Evolutionary conservation across 192 early-diverging fungal genomes (phyloP).

Genomic region (Umbelopsis isabellina): DNA sequence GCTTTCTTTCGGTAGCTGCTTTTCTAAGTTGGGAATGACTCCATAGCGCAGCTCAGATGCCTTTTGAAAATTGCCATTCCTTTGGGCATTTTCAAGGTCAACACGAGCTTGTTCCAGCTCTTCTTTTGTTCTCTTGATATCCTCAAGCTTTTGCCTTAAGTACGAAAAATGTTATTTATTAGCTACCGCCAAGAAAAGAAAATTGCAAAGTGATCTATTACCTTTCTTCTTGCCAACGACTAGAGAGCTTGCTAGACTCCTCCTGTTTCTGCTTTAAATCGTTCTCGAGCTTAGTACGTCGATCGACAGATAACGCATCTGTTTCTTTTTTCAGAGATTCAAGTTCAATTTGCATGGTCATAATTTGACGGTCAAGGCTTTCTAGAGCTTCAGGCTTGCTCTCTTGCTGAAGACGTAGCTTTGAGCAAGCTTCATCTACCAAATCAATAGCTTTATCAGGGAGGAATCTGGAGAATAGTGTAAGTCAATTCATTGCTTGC

Average conservation of each 20-base stretch:
- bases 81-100: constrained; percentile 74
- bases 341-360: constrained; percentile 80
- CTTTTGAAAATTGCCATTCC: constrained; percentile 69
- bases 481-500: neutral
- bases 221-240: constrained; percentile 71
- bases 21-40: constrained; percentile 72
- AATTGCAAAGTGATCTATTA: constrained; percentile 10
- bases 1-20: constrained; percentile 59
- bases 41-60: constrained; percentile 83
- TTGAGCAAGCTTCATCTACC: constrained; percentile 81
- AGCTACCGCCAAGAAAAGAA: too few relatives aligned
- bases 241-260: constrained; percentile 59
- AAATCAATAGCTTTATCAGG: constrained; percentile 85
- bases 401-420: constrained; percentile 76
- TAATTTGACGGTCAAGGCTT: constrained; percentile 71
- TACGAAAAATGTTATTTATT: neutral
- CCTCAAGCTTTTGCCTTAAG: constrained; percentile 57
- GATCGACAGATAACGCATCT: constrained; percentile 67
- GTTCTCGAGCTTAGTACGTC: constrained; percentile 60
- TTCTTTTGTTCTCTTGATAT: constrained; percentile 68
- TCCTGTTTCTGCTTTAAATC: constrained; percentile 61
- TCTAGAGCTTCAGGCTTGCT: constrained; percentile 80
- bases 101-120: constrained; percentile 74
- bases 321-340: constrained; percentile 81
- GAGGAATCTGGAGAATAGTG: constrained; percentile 56